Evolutionary conservation across 2,329 filamentous ascomycete genomes (phyloP).

Genomic region (Pseudogymnoascus sp.): DNA sequence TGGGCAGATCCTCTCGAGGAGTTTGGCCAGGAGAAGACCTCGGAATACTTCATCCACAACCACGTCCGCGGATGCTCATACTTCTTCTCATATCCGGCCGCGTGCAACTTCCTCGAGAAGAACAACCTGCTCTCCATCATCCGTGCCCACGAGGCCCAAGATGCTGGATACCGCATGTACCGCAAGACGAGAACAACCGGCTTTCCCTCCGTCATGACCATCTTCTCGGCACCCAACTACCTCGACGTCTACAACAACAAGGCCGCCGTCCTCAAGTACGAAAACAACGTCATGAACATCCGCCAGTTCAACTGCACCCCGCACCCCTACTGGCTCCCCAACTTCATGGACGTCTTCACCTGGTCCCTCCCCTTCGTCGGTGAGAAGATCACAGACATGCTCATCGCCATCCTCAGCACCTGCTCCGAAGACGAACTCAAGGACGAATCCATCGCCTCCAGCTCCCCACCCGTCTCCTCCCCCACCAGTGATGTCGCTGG

Average conservation of each 20-base stretch:
- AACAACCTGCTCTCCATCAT: constrained; percentile 97
- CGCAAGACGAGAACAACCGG: constrained; percentile 95
- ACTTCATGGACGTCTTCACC: constrained; percentile 99
- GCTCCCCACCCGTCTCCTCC: constrained; percentile 60
- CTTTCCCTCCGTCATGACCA: constrained; percentile 99
- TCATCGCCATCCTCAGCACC: constrained; percentile 95
- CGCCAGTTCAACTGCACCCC: constrained; percentile 99
- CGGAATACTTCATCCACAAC: constrained; percentile 96
- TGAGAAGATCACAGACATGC: constrained; percentile 99
- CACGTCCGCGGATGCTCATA: constrained; percentile 97
- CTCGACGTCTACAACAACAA: constrained; percentile 99
- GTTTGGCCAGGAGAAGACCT: constrained; percentile 97
- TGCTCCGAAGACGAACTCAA: constrained; percentile 98
- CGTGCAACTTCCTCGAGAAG: constrained; percentile 96
- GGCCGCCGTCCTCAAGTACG: constrained; percentile 95
- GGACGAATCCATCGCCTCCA: constrained; percentile 65
- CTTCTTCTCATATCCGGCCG: constrained; percentile 97
- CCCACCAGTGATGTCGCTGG: constrained; percentile 28
- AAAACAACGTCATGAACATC: constrained; percentile 99
- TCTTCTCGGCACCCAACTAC: constrained; percentile 98
- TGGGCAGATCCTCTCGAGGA: constrained; percentile 98
- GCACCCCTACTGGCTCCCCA: constrained; percentile 97
- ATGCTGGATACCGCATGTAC: constrained; percentile 98
- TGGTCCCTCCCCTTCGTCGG: constrained; percentile 98
- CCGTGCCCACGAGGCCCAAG: constrained; percentile 94